phyloP scores from a whole-genome alignment of 306 rosid genomes.

The Alnus rubra region DNA sequence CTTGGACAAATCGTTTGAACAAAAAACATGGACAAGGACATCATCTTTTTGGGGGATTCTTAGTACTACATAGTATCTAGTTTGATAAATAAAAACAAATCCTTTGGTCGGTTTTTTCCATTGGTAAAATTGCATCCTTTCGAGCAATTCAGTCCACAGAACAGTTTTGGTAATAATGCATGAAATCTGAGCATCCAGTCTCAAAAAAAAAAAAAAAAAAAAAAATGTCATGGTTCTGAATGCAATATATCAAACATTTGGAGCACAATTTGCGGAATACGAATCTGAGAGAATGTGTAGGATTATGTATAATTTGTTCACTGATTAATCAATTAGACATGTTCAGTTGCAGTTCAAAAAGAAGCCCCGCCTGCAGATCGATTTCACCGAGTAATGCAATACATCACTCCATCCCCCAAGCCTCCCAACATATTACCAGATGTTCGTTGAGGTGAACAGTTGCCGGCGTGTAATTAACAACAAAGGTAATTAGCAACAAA shows the following conservation, averaged over 20 bases:
- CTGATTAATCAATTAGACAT: background rate
- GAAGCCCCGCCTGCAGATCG: background rate
- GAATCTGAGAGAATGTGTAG: background rate
- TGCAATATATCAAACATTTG: background rate
- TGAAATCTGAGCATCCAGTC: background rate
- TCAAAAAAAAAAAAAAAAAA: background rate
- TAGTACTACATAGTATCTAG: background rate
- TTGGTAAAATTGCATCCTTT: background rate
- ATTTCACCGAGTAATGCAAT: too few relatives aligned
- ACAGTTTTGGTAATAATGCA: background rate
- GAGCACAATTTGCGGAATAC: background rate
- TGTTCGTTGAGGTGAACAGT: background rate
- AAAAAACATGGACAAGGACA: constrained; percentile 14
- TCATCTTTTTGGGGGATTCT: constrained; percentile 15
- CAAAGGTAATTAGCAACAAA: too few relatives aligned
- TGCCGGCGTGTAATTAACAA: background rate
- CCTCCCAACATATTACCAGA: background rate
- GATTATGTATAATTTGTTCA: background rate
- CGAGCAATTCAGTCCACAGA: background rate
- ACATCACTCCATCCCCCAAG: background rate
- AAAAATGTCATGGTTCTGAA: background rate
- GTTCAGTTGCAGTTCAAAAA: background rate
- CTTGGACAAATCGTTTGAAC: constrained; percentile 12
- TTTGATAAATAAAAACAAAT: background rate
- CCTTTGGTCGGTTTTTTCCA: background rate